Evolutionary conservation across 129 eudicot species (phyloP).

Genomic region (Chrysanthemum makinoi): DNA sequence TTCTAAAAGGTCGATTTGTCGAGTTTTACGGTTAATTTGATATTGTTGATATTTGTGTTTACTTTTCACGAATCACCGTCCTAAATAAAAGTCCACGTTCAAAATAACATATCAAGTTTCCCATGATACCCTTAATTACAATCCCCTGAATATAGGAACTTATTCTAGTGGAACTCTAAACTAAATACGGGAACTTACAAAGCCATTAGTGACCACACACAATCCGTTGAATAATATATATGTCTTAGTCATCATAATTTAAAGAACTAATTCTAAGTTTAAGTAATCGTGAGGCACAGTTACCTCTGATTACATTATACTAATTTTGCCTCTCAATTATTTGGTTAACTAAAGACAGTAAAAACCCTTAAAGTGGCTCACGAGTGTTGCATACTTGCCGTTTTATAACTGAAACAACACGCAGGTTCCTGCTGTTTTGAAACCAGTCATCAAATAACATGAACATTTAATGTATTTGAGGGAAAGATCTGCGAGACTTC

Average conservation of each 20-base stretch:
- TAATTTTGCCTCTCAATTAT: too few relatives aligned
- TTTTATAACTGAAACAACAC: not conserved
- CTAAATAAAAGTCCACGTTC: too few relatives aligned
- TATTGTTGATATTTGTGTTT: too few relatives aligned
- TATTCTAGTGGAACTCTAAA: not conserved
- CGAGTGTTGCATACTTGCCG: not conserved
- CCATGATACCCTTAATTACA: too few relatives aligned
- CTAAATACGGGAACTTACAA: not conserved
- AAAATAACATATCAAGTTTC: too few relatives aligned
- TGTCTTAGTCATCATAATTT: constrained; percentile 22
- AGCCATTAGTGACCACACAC: constrained; percentile 24
- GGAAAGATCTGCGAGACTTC: not conserved
- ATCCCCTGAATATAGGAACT: too few relatives aligned
- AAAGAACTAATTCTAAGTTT: not conserved
- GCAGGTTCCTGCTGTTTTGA: not conserved
- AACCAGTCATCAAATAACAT: not conserved
- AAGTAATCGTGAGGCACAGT: not conserved
- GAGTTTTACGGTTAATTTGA: too few relatives aligned
- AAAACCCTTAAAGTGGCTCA: too few relatives aligned
- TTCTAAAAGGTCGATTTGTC: too few relatives aligned
- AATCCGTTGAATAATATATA: constrained; percentile 20
- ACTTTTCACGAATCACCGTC: too few relatives aligned
- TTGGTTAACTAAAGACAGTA: too few relatives aligned
- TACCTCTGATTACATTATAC: too few relatives aligned
- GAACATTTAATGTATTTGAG: not conserved